These are phyloP conservation scores for Alternaria tenuissima DNA, from an alignment of 2,329 filamentous ascomycete genomes.

Conservation along the genomic window DNA sequence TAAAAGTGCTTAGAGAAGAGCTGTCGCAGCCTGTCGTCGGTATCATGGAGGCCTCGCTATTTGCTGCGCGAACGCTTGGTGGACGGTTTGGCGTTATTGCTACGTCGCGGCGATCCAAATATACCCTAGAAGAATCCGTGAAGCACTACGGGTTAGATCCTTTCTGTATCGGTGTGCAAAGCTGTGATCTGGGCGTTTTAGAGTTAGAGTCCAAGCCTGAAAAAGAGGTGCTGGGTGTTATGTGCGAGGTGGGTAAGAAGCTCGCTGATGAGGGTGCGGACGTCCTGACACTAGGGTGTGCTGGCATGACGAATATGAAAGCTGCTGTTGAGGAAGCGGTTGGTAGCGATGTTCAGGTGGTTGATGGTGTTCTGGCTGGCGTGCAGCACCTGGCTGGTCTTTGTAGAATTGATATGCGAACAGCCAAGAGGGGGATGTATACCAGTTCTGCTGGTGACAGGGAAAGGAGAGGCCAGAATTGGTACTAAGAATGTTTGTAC, in stretches of 20 bases:
- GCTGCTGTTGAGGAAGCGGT: constrained; percentile 58
- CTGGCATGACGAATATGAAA: constrained; percentile 60
- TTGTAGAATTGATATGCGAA: constrained; percentile 57
- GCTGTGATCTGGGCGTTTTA: constrained; percentile 55
- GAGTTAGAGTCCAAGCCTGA: constrained; percentile 54
- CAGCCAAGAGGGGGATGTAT: constrained; percentile 57
- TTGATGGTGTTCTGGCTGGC: constrained; percentile 61
- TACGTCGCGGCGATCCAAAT: background rate
- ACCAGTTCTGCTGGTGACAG: constrained; percentile 43
- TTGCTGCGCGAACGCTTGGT: constrained; percentile 60
- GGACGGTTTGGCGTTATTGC: constrained; percentile 25
- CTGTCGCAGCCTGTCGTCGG: constrained; percentile 56
- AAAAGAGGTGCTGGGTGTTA: constrained; percentile 50
- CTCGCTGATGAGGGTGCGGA: constrained; percentile 56
- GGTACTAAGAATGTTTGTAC: background rate
- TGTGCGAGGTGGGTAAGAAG: constrained; percentile 39
- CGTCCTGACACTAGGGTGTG: constrained; percentile 57
- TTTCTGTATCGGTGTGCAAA: constrained; percentile 50
- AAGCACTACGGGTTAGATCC: background rate
- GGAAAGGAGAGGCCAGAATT: background rate
- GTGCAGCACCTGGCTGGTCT: constrained; percentile 57
- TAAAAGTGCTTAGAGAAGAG: constrained; percentile 58
- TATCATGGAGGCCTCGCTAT: constrained; percentile 62
- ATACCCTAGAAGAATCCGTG: background rate
- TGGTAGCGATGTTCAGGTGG: constrained; percentile 56